phyloP scores from a whole-genome alignment of 1,139 yeast genomes.

The Magnusiomyces fungicola region DNA sequence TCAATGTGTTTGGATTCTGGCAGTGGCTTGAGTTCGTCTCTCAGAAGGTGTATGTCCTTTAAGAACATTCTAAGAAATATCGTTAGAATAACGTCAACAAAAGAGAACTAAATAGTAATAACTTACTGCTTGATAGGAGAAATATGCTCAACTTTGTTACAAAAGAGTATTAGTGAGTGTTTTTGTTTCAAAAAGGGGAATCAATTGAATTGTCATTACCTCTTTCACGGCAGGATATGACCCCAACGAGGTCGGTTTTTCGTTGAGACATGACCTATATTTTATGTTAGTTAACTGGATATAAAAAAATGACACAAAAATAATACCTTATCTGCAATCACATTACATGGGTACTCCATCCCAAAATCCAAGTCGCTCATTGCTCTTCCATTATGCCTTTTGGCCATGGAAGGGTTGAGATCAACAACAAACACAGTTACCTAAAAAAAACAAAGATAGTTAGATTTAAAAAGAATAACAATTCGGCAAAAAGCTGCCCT shows the following conservation, averaged over 20 bases:
- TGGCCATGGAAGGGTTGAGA: constrained; percentile 40
- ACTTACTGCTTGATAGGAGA: too few relatives aligned
- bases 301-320: too few relatives aligned
- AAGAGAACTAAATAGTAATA: background rate
- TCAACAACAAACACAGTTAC: constrained; percentile 51
- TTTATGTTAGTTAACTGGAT: too few relatives aligned
- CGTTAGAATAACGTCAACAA: background rate
- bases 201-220: constrained; percentile 13
- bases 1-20: background rate
- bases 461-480: too few relatives aligned
- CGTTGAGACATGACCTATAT: constrained; percentile 43
- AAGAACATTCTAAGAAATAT: constrained; percentile 5
- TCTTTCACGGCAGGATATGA: constrained; percentile 38
- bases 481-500: too few relatives aligned
- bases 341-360: constrained; percentile 38
- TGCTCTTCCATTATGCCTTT: constrained; percentile 21
- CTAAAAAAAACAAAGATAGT: constrained; percentile 23
- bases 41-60: constrained; percentile 6
- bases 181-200: background rate
- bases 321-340: constrained; percentile 39
- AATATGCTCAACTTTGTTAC: too few relatives aligned
- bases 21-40: constrained; percentile 9
- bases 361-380: constrained; percentile 36
- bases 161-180: too few relatives aligned
- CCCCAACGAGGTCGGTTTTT: constrained; percentile 49